Evolutionary conservation across 2,329 filamentous ascomycete genomes (phyloP).

Genomic region (Pyrenophora tritici-repentis): DNA sequence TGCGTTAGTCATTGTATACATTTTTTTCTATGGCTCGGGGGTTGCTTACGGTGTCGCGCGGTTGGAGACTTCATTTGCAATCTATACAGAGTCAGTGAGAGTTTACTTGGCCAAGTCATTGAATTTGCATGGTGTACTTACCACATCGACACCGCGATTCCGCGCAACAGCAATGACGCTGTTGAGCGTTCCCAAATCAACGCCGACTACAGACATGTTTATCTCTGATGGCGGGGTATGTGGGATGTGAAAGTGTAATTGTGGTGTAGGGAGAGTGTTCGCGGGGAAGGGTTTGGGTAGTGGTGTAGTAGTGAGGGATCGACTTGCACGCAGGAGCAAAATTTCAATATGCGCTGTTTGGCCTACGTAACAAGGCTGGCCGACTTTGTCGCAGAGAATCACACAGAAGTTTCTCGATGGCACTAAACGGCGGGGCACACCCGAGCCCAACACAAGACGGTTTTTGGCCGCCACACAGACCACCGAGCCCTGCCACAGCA

Average conservation of each 20-base stretch:
- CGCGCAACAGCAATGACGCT: conserved; percentile 96
- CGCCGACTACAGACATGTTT: conserved; percentile 70
- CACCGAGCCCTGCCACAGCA: conserved; percentile 4
- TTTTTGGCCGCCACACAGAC: neutral
- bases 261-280: conserved; percentile 16
- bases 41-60: conserved; percentile 89
- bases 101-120: conserved; percentile 6
- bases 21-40: conserved; percentile 9
- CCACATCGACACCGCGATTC: conserved; percentile 98
- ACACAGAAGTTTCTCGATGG: conserved; percentile 28
- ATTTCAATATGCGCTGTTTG: conserved; percentile 15
- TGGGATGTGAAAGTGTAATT: conserved; percentile 21
- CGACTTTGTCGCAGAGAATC: conserved; percentile 11
- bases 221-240: conserved; percentile 35
- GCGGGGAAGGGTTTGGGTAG: conserved; percentile 6
- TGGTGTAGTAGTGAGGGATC: conserved; percentile 14
- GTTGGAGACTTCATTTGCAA: conserved; percentile 99
- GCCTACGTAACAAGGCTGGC: conserved; percentile 6
- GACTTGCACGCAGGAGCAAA: conserved; percentile 9
- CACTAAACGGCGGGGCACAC: conserved; percentile 22
- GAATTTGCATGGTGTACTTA: conserved; percentile 61
- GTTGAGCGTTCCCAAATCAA: conserved; percentile 96
- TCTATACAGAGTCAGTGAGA: conserved; percentile 60
- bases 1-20: conserved; percentile 9
- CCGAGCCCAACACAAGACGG: no score